Base-by-base conservation (phyloP, 208 protist genomes). In the Crithidia expoeki region DNA sequence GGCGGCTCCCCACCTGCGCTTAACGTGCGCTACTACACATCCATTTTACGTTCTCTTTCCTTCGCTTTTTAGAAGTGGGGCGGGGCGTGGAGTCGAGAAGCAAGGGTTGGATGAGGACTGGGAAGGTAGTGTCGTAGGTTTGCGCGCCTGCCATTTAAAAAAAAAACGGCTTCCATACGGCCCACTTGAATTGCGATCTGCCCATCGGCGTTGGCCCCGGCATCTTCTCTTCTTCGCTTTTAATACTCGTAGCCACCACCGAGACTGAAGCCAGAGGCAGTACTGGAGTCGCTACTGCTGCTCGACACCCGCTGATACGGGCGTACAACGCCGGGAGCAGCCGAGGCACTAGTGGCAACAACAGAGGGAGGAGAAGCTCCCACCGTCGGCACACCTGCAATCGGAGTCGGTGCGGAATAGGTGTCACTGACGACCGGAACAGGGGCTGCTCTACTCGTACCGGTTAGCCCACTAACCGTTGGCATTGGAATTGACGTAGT, bases 251-350 rank as follows among this genome's bases (percentile, higher is more conserved):
- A 76, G 6, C 61, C 33, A 3, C 70, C 61, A 12, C 32, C 51
- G 19, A 57, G 19, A 33, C 59, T 44, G 25, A 61, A 56, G 14
- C 52, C 38, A 1, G 36, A 68, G 36, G 17, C 61, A 19, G 38
- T 68, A 40, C 51, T 74, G 17, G 50, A 61, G 51, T 56, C 67
- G 40, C 75, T 80, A 34, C 63, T 74, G 64, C 76, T 81, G 60
- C 64, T 76, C 36, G 1, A 3, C 28, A 57, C 40, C 4, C 25
- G 28, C 23, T 21, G 33, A 27, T 74, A 74, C 34, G 38, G 25
- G 32, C 32, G 50, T 10, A 76, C 69, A 6, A 46, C 50, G 6
- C 12, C 56, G 40, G 44, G 51, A 47, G 44, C 36, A 42, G 6
- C 55, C 16, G 44, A 11, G 12, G 44, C n/a, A n/a, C n/a, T 11